Base-by-base conservation (phyloP, 192 early-diverging fungal species). In the Chytriomyces hyalinus region DNA sequence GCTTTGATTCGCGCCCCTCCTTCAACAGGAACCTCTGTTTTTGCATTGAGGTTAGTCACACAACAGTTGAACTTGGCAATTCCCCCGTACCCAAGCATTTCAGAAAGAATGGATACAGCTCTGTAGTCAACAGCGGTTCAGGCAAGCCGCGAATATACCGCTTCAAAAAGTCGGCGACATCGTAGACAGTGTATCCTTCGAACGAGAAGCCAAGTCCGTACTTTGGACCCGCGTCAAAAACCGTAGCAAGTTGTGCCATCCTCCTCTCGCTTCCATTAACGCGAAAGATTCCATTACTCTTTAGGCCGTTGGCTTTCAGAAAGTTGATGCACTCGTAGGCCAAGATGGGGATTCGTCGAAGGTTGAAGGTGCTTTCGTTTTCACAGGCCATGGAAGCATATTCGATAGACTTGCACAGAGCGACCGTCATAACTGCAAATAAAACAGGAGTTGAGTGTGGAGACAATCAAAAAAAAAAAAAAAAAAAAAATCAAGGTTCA, bases 151-250 rank as follows among this genome's bases (percentile, higher is more conserved):
- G 67, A 4, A 87, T 53, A 70, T 84, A 88, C 46, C 78, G 72
- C 67, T 88, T 88, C 6, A 88, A 59, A 46, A 84, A 76, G 48
- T 82, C 85, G 0, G 87, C 87, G 24, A 85, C 84, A 73, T 88
- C 87, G 66, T 85, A 84, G 7, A 81, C 76, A 43, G 75, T 82
- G 78, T 82, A 86, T 43, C 83, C 87, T 44, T 86, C 83, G 61
- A 85, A 86, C 4, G 77, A 73, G n/a, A 79, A 80, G 48, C 81
- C 83, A 36, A 63, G 65, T 4, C 85, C 85, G 71, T 86, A 86
- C 20, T 47, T 60, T 7, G 85, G 85, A 11, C 83, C 75, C 10
- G 82, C 76, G 51, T 85, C 79, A 78, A 86, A 85, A 43, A 70
- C 62, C 6, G 50, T 61, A 8, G 80, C 72, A 13, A 88, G 71